Base-by-base conservation (phyloP, 2,329 filamentous ascomycete species). In the Lecanosticta acicola region DNA sequence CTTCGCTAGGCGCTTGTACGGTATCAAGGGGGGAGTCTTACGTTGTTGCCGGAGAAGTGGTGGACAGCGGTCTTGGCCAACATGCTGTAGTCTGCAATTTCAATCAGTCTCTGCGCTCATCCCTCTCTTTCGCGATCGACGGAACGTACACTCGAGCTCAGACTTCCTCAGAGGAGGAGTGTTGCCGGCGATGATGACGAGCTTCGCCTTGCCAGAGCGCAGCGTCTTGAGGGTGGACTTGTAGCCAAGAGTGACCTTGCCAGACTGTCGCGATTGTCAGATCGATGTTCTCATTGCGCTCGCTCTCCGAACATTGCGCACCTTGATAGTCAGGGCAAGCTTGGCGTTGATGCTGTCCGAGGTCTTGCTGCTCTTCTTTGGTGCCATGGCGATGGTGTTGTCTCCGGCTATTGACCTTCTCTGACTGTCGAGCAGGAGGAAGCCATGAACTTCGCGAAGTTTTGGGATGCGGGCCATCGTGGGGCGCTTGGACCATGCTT, bases 31-130 rank as follows among this genome's bases (percentile, higher is more conserved):
- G 41, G 20, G 29, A 45, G 42, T 88, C 91, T 85, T 84, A 97
- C 91, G 83, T 97, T 97, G 84, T 94, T 95, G 67, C 93, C 93
- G 63, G 80, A 80, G 78, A 96, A 97, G 81, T 98, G 93, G 81
- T 97, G 91, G 67, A 97, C 91, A 59, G 85, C 83, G 65, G 85
- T 87, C 84, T 97, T 95, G 71, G 83, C 84, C 66, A 94, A 74
- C 87, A 93, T 93, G 71, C 81, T 81, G 79, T 90, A 89, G 78
- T 87, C 59, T 62, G 50, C 39, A n/a, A 20, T 32, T n/a, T 3
- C 35, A 19, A 41, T 61, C 46, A 58, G 51, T 43, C 45, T 33
- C 44, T 39, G 29, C 20, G 29, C 17, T n/a, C 20, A 19, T 45
- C 34, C 19, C 43, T 37, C 43, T 16, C 21, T n/a, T 41, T 34